Conservation (phyloP, 331 rosid species). For the Ulmus americana region DNA sequence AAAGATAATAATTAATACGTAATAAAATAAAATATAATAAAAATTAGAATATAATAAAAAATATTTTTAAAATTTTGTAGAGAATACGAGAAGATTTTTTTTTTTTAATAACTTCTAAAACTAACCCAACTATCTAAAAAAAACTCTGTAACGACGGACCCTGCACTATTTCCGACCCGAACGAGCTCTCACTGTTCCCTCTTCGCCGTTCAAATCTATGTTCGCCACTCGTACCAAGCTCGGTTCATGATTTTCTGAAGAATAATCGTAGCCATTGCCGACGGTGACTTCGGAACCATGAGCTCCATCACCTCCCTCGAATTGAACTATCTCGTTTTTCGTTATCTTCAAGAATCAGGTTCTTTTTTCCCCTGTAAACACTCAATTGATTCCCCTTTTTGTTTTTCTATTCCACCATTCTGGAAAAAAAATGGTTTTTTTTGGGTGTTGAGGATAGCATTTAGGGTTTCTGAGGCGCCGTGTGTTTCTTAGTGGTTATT, state of each 20-base stretch:
- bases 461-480: slow-evolving; percentile 3
- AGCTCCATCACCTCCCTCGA: slow-evolving; percentile 70
- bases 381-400: background rate
- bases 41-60: too few relatives aligned
- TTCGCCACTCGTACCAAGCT: background rate
- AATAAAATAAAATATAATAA: too few relatives aligned
- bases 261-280: slow-evolving; percentile 11
- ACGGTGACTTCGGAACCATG: slow-evolving; percentile 40
- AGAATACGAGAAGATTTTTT: too few relatives aligned
- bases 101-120: too few relatives aligned
- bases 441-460: background rate
- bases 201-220: background rate
- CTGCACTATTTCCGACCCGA: background rate
- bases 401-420: background rate
- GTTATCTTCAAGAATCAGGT: slow-evolving; percentile 97
- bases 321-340: slow-evolving; percentile 73
- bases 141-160: background rate
- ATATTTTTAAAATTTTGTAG: too few relatives aligned
- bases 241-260: slow-evolving; percentile 8
- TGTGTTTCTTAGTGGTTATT: background rate
- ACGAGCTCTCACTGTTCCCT: background rate
- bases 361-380: background rate
- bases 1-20: too few relatives aligned
- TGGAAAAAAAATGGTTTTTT: background rate
- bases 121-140: background rate